These are phyloP conservation scores for Orbilia quercus DNA, from an alignment of 2,329 filamentous ascomycete genomes.

Conservation along the genomic window DNA sequence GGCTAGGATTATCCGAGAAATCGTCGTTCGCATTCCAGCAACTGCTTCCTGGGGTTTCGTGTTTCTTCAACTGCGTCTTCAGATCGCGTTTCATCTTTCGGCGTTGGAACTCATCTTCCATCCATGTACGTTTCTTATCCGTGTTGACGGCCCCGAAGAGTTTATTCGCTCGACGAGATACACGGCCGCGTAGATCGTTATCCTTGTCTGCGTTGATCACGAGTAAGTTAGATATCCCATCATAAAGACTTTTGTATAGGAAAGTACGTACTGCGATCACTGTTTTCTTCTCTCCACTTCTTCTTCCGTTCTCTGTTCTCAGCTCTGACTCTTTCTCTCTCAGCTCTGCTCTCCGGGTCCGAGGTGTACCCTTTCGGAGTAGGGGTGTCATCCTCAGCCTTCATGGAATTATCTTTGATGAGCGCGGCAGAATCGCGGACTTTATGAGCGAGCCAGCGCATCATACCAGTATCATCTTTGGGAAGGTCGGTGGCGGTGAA, in stretches of 20 bases:
- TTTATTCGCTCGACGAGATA: constrained; percentile 61
- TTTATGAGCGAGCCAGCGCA: constrained; percentile 51
- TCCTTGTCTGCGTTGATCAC: constrained; percentile 59
- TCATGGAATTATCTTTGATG: constrained; percentile 12
- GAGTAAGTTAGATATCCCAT: constrained; percentile 12
- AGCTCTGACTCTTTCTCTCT: constrained; percentile 60
- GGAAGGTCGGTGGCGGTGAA: constrained; percentile 46
- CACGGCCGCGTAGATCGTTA: constrained; percentile 61
- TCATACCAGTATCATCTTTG: constrained; percentile 48
- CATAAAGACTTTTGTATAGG: not conserved
- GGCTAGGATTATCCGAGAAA: constrained; percentile 39
- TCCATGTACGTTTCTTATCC: constrained; percentile 59
- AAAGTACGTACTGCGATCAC: constrained; percentile 59
- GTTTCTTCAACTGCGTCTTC: constrained; percentile 58
- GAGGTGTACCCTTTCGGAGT: constrained; percentile 12
- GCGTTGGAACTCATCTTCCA: constrained; percentile 60
- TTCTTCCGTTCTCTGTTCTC: constrained; percentile 61
- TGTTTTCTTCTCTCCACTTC: constrained; percentile 61
- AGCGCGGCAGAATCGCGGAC: constrained; percentile 42
- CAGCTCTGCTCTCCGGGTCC: constrained; percentile 56
- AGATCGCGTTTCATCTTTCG: constrained; percentile 60
- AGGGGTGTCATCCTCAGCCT: constrained; percentile 35
- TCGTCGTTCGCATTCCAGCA: constrained; percentile 51
- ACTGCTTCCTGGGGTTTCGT: constrained; percentile 46
- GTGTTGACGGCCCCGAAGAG: constrained; percentile 57